Evolutionary conservation across 2,329 filamentous ascomycete genomes (phyloP).

Genomic region (Rhynchosporium graminicola): DNA sequence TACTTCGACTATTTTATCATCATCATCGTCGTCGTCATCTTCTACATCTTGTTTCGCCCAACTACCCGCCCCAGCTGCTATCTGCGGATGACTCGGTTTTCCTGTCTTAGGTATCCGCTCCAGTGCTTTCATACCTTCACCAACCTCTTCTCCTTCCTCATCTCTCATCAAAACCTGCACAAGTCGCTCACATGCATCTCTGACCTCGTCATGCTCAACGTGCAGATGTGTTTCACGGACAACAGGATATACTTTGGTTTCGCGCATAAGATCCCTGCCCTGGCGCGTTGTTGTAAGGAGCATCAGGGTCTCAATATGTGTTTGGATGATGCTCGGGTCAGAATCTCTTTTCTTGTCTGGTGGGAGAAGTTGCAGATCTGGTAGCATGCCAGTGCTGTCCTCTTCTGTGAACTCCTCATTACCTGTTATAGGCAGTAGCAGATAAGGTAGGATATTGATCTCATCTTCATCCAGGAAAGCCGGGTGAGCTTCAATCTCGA

Average conservation of each 20-base stretch:
- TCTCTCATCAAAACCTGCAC: constrained; percentile 63
- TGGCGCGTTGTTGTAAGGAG: constrained; percentile 77
- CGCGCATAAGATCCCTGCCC: constrained; percentile 72
- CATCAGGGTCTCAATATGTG: constrained; percentile 85
- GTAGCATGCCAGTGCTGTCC: constrained; percentile 82
- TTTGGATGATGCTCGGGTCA: constrained; percentile 75
- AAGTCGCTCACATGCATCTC: constrained; percentile 82
- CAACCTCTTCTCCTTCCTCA: constrained; percentile 39
- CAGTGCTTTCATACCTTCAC: constrained; percentile 36
- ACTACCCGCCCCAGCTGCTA: constrained; percentile 19
- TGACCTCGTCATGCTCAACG: constrained; percentile 75
- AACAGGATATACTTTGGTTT: constrained; percentile 83
- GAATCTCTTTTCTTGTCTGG: constrained; percentile 85
- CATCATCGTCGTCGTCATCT: constrained; percentile 37
- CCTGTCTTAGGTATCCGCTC: constrained; percentile 22
- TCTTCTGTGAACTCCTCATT: constrained; percentile 86
- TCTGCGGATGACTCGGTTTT: constrained; percentile 16
- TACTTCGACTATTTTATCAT: constrained; percentile 41
- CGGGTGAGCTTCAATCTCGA: constrained; percentile 74
- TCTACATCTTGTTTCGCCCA: constrained; percentile 30
- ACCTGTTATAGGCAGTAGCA: constrained; percentile 85
- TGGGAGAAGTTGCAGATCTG: constrained; percentile 85
- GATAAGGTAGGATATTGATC: constrained; percentile 82
- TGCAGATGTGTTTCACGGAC: constrained; percentile 81
- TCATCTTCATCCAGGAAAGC: constrained; percentile 69